These are phyloP conservation scores for Citropsis articulata DNA, from an alignment of 345 rosid species.

Conservation along the genomic window DNA sequence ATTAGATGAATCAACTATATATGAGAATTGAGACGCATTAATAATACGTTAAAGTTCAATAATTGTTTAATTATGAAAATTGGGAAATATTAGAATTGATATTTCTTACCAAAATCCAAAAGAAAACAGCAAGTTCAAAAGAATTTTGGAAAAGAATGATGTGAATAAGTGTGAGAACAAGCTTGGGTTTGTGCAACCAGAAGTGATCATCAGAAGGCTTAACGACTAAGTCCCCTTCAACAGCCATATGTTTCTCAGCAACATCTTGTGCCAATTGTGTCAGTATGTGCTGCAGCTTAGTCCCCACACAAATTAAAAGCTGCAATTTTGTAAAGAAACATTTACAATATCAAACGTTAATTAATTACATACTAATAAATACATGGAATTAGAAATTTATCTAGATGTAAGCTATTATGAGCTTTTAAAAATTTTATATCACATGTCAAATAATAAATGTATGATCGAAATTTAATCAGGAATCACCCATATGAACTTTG, in stretches of 20 bases:
- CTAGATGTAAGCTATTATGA: fast-evolving
- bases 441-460: too few species aligned
- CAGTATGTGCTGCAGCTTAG: slow-evolving; percentile 13
- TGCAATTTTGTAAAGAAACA: background rate
- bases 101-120: slow-evolving; percentile 11
- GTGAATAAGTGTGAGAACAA: slow-evolving; percentile 5
- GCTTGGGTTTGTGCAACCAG: slow-evolving; percentile 8
- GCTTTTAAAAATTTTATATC: too few species aligned
- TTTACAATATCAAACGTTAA: too few species aligned
- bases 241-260: slow-evolving; percentile 11
- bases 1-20: background rate
- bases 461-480: too few species aligned
- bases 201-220: slow-evolving; percentile 19
- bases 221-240: slow-evolving; percentile 12
- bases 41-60: too few species aligned
- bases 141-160: slow-evolving; percentile 14
- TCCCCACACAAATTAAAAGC: slow-evolving; percentile 13
- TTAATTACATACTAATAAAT: too few species aligned
- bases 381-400: too few species aligned
- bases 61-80: background rate
- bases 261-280: slow-evolving; percentile 12
- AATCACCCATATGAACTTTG: too few species aligned
- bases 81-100: too few species aligned
- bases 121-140: slow-evolving; percentile 16
- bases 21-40: background rate